Evolutionary conservation across 306 rosid species (phyloP).

Genomic region (Dryas drummondii): DNA sequence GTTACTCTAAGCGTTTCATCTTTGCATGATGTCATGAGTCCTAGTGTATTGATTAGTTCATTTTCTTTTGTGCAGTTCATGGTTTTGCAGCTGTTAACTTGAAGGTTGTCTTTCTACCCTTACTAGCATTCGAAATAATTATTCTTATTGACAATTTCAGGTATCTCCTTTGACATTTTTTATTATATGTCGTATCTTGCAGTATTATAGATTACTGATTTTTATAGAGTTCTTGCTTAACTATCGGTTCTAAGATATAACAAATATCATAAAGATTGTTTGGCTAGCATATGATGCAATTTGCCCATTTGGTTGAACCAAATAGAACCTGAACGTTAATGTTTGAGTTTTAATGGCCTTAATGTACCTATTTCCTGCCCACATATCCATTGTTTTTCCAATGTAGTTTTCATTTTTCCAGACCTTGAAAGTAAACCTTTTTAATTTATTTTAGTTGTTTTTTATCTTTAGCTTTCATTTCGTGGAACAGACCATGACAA

Average conservation of each 20-base stretch:
- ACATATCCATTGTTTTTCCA: too few relatives aligned
- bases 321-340: background rate
- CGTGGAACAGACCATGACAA: too few relatives aligned
- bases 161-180: slow-evolving; percentile 39
- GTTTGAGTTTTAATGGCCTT: background rate
- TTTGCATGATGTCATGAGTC: slow-evolving; percentile 2
- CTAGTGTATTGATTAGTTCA: slow-evolving; percentile 24
- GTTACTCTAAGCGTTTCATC: slow-evolving; percentile 1
- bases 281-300: background rate
- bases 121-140: slow-evolving; percentile 77
- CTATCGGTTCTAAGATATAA: background rate
- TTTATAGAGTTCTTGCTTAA: background rate
- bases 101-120: slow-evolving; percentile 92
- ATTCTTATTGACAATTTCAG: slow-evolving; percentile 94
- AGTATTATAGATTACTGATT: background rate
- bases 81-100: slow-evolving; percentile 70
- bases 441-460: too few relatives aligned
- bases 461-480: too few relatives aligned
- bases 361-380: background rate
- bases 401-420: too few relatives aligned
- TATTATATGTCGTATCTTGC: background rate
- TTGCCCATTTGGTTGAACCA: background rate
- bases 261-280: too few relatives aligned
- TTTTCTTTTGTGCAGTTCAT: slow-evolving; percentile 50
- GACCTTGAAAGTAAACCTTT: too few relatives aligned